Evolutionary conservation across 2,329 filamentous ascomycete genomes (phyloP).

Genomic region (Venturia pyrina): DNA sequence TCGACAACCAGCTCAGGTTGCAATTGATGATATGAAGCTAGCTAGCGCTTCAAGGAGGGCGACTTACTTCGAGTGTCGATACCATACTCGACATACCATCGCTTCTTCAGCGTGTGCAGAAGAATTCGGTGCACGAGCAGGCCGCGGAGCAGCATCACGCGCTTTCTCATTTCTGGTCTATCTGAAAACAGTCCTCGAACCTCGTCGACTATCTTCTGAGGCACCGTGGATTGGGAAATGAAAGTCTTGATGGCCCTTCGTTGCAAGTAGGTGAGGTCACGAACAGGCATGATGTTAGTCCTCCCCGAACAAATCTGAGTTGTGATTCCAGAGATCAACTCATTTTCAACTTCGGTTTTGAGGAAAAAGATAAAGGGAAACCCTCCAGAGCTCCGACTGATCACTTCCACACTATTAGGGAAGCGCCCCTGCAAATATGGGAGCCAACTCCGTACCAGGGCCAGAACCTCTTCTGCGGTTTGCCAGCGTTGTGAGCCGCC

Average conservation of each 20-base stretch:
- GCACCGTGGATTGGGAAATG: conserved; percentile 13
- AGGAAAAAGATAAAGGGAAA: conserved; percentile 48
- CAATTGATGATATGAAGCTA: too few species aligned
- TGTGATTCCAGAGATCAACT: conserved; percentile 16
- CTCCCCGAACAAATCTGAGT: conserved; percentile 17
- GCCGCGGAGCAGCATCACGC: conserved; percentile 50
- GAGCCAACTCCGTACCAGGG: conserved; percentile 16
- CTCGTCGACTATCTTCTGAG: not conserved
- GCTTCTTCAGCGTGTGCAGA: conserved; percentile 48
- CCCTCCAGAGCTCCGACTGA: conserved; percentile 21
- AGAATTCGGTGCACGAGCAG: conserved; percentile 52
- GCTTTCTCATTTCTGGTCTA: conserved; percentile 18
- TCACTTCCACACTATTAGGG: conserved; percentile 37
- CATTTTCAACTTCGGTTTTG: conserved; percentile 19
- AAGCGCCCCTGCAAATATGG: conserved; percentile 25
- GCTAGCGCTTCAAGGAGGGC: too few species aligned
- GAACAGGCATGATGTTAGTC: conserved; percentile 13
- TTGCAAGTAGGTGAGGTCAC: not conserved
- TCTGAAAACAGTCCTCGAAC: conserved; percentile 2
- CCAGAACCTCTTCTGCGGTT: conserved; percentile 21
- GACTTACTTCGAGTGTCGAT: conserved; percentile 22
- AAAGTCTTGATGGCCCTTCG: conserved; percentile 11
- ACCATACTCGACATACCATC: conserved; percentile 56
- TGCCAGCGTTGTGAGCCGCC: conserved; percentile 23
- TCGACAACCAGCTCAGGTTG: too few species aligned